Base-by-base conservation (phyloP, 768 basidiomycete genomes). In the Hypsizygus marmoreus region DNA sequence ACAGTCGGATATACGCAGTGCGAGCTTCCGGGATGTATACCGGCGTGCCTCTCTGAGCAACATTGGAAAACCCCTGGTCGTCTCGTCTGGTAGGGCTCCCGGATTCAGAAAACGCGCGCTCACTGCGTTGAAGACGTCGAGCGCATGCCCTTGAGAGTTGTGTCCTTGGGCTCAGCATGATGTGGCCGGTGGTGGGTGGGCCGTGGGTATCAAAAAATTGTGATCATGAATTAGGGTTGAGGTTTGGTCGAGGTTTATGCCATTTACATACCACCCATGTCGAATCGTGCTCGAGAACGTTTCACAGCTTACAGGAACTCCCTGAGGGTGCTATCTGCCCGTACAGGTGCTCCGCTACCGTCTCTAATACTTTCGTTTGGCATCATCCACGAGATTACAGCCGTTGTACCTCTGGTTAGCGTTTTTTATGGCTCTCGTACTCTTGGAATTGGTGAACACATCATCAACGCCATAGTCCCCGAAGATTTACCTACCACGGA, bases 341-440 rank as follows among this genome's bases (percentile, higher is more conserved):
- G 84, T 28, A 91, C 91, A 13, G 81, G 86, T 13, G 74, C 88
- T 2, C 88, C 90, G 11, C 60, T 95, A 0, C 75, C 91, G 1
- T 91, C 91, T 9, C 77, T 97, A 51, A 53, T 79, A 7, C 52
- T 88, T 31, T 91, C 92, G 0, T 95, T 97, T 53, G 82, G 79
- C 4, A 67, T 94, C 42, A 72, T 97, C 2, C 94, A 97, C 59
- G 93, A 97, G 60, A 52, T 91, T 9, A 93, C 91, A 0, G 91
- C 93, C 0, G 59, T 94, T 40, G 72, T 82, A 0, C 91, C 93
- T 2, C 74, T 94, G 22, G 76, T 86, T 4, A 78, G 81, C 26
- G 61, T 89, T 29, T 95, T 92, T 63, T 91, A 81, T 58, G 71
- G 73, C 0, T 81, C 90, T 7, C 73, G 85, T 25, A 62, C 76